A percentile compares a stretch with the other conserved stretches of the same genome.
Conservation (phyloP, 202 grass and related monocot species). For the Digitaria exilis region DNA sequence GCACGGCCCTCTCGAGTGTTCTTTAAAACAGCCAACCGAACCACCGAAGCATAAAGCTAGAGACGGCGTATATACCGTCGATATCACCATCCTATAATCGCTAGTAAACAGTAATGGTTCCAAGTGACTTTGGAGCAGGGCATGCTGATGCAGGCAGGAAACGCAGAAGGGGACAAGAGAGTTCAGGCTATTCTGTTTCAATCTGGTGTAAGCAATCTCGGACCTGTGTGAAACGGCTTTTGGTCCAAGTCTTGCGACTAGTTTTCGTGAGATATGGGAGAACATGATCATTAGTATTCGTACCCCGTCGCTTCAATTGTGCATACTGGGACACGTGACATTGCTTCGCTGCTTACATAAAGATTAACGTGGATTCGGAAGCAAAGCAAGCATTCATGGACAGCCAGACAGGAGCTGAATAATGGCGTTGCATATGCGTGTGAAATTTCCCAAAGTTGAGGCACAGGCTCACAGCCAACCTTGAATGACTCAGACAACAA, state of each 20-base stretch:
- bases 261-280: background rate
- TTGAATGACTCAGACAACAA: background rate
- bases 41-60: background rate
- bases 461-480: background rate
- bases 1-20: background rate
- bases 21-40: background rate
- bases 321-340: background rate
- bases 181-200: background rate
- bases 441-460: constrained; percentile 6
- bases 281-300: background rate
- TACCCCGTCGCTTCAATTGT: background rate
- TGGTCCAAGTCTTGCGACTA: too few species aligned
- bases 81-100: background rate
- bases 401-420: background rate
- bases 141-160: background rate
- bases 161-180: background rate
- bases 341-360: background rate
- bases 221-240: background rate
- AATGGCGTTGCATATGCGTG: background rate
- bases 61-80: background rate
- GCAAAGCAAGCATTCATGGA: constrained; percentile 2
- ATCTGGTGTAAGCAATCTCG: background rate
- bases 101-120: background rate
- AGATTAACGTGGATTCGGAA: constrained; percentile 3
- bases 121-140: background rate